Conservation (phyloP, 768 basidiomycete species). For the Lentinula raphanica region DNA sequence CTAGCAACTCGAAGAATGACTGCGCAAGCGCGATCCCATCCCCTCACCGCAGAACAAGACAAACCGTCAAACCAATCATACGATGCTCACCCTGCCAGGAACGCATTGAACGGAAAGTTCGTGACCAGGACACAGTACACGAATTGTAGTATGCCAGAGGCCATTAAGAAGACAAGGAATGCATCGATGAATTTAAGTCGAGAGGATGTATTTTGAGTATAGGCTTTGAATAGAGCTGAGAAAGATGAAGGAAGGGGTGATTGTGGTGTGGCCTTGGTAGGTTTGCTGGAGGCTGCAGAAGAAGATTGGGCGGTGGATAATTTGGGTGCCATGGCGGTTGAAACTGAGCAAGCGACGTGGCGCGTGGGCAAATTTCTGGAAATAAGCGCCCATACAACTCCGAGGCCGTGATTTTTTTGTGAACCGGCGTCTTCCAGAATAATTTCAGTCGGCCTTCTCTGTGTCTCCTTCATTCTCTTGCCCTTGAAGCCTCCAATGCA, state of each 20-base stretch:
- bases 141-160: slow-evolving; percentile 89
- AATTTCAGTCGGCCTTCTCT: not conserved
- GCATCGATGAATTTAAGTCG: slow-evolving; percentile 92
- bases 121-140: slow-evolving; percentile 87
- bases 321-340: not conserved
- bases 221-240: slow-evolving; percentile 67
- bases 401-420: too few species aligned
- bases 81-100: slow-evolving; percentile 80
- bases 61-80: not conserved
- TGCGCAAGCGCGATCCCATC: too few species aligned
- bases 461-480: not conserved
- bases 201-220: slow-evolving; percentile 69
- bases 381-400: too few species aligned
- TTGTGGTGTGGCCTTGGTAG: slow-evolving; percentile 25
- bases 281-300: not conserved
- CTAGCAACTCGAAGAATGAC: not conserved
- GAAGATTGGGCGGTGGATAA: slow-evolving; percentile 17
- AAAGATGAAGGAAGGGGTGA: slow-evolving; percentile 38
- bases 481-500: not conserved
- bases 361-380: not conserved
- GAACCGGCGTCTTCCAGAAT: too few species aligned
- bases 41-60: not conserved
- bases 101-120: slow-evolving; percentile 96
- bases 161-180: slow-evolving; percentile 87
- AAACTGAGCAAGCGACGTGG: not conserved